Conservation (phyloP, 148 eudicot genomes). For the Cornus suecica region DNA sequence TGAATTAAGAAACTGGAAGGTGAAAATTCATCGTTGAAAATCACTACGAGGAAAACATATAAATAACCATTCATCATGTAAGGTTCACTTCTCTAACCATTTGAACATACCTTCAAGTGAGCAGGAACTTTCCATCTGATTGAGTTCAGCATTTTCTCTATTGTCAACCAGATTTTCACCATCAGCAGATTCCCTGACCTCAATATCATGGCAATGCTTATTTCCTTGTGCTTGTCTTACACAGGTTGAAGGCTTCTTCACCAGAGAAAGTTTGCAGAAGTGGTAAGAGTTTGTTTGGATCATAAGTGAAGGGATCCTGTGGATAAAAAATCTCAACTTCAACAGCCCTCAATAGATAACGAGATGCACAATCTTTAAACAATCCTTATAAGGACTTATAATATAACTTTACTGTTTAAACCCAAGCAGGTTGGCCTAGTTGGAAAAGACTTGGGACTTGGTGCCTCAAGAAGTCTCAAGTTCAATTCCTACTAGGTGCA, state of each 20-base stretch:
- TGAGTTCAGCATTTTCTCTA: conserved; percentile 10
- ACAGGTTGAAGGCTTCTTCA: conserved; percentile 36
- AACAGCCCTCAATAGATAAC: neutral
- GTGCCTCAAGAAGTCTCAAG: no score
- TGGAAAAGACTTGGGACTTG: no score
- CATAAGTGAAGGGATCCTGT: conserved; percentile 59
- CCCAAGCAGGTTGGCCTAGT: no score
- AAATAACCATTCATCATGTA: neutral
- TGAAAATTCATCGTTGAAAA: neutral
- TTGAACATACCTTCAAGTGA: conserved; percentile 22
- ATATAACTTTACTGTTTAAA: no score
- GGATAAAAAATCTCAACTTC: neutral
- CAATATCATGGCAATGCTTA: conserved; percentile 20
- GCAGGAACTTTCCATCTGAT: conserved; percentile 16
- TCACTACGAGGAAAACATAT: neutral
- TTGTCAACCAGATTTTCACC: conserved; percentile 11
- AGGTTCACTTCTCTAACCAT: neutral
- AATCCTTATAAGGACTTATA: no score
- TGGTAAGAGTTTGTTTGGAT: conserved; percentile 66
- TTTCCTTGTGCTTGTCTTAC: conserved; percentile 25
- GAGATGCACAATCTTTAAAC: neutral
- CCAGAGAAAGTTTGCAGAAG: conserved; percentile 78
- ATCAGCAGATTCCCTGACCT: conserved; percentile 18
- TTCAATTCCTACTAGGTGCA: no score
- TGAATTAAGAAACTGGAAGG: neutral